Conservation (phyloP, 169 alveolate species). For the Plasmodium gonderi region DNA sequence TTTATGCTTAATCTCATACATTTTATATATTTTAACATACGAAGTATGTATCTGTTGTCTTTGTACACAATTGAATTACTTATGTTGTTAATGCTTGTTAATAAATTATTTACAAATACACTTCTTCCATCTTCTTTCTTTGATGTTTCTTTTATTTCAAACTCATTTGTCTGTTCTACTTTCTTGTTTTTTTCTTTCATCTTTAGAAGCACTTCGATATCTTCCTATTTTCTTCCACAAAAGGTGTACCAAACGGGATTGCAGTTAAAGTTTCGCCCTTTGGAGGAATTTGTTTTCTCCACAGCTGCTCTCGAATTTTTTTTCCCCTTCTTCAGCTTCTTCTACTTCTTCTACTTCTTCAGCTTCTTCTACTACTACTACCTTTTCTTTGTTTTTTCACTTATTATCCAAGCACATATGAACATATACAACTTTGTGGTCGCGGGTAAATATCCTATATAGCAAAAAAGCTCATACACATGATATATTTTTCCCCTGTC, state of each 20-base stretch:
- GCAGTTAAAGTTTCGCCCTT: no score
- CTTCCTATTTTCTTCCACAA: no score
- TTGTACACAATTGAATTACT: constrained; percentile 32
- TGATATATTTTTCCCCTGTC: no score
- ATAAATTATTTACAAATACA: constrained; percentile 29
- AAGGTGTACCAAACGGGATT: no score
- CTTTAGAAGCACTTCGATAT: no score
- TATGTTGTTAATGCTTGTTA: constrained; percentile 43
- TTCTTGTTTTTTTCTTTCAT: constrained; percentile 5
- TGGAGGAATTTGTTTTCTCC: neutral
- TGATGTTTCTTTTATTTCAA: neutral
- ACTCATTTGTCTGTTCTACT: constrained; percentile 3
- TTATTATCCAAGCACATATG: neutral
- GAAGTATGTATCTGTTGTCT: constrained; percentile 56
- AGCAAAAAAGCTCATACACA: neutral
- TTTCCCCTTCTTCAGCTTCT: no score
- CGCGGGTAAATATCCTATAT: no score
- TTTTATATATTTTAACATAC: constrained; percentile 65
- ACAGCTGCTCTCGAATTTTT: neutral
- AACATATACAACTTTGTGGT: neutral
- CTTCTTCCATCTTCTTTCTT: neutral
- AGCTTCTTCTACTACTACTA: no score
- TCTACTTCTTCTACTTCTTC: no score
- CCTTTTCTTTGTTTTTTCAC: neutral
- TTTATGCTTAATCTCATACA: constrained; percentile 38